phyloP scores from a whole-genome alignment of 2,329 filamentous ascomycete genomes.

The Scytalidium sp. region DNA sequence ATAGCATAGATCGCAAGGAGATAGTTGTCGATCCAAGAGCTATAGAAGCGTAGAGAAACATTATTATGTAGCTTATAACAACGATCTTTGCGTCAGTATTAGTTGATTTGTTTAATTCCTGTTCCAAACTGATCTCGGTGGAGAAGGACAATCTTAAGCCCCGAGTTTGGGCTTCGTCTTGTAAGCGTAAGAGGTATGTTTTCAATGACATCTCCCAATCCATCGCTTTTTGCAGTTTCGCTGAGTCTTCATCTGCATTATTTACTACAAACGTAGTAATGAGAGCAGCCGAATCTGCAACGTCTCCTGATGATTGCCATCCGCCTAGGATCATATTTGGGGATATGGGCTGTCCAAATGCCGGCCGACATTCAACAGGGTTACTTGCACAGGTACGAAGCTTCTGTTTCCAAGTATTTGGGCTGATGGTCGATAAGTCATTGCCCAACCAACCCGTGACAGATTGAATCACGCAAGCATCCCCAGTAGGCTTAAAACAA shows the following conservation, averaged over 20 bases:
- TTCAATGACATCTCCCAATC: constrained; percentile 86
- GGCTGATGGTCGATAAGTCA: constrained; percentile 58
- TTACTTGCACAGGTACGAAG: constrained; percentile 72
- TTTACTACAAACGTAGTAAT: constrained; percentile 94
- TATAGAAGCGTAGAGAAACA: constrained; percentile 96
- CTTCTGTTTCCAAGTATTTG: constrained; percentile 67
- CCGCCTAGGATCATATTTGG: constrained; percentile 85
- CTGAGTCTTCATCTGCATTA: constrained; percentile 74
- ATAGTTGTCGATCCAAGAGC: constrained; percentile 87
- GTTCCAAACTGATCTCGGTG: constrained; percentile 89
- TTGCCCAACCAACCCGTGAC: constrained; percentile 85
- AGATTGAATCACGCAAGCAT: constrained; percentile 90
- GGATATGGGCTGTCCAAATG: constrained; percentile 84
- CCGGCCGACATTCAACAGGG: constrained; percentile 81
- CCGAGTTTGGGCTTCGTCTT: constrained; percentile 72
- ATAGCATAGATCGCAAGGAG: constrained; percentile 71
- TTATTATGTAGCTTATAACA: constrained; percentile 93
- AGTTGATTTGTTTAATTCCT: constrained; percentile 95
- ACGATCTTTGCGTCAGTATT: constrained; percentile 98
- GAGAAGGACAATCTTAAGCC: constrained; percentile 90
- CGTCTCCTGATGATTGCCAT: constrained; percentile 61
- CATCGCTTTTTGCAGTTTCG: constrained; percentile 69
- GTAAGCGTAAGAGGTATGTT: constrained; percentile 69
- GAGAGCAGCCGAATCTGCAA: constrained; percentile 73
- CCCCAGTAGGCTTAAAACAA: constrained; percentile 89